Conservation (phyloP, 306 rosid genomes). For the Acacia melanoxylon region DNA sequence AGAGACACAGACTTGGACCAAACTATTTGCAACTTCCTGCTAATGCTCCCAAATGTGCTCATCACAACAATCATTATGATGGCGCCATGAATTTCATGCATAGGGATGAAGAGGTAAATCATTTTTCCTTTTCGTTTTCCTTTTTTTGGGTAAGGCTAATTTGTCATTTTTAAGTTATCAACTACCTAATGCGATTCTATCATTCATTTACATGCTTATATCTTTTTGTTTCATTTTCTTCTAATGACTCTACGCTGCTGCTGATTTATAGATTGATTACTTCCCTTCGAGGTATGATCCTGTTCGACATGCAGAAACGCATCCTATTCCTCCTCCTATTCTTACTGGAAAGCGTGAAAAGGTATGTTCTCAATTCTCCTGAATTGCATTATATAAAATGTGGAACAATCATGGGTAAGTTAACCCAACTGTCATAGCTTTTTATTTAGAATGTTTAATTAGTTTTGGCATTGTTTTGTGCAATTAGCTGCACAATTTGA, state of each 20-base stretch:
- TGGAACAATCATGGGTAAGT: neutral
- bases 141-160: neutral
- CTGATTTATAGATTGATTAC: neutral
- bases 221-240: neutral
- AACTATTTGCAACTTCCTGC: constrained; percentile 3
- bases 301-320: neutral
- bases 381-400: neutral
- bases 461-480: neutral
- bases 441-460: too few relatives aligned
- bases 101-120: constrained; percentile 11
- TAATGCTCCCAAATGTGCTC: constrained; percentile 10
- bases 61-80: neutral
- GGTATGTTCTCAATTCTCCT: neutral
- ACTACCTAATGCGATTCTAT: neutral
- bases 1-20: constrained; percentile 10
- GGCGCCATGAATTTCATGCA: neutral
- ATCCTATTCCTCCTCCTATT: neutral
- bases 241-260: neutral
- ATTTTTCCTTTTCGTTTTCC: neutral
- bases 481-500: neutral
- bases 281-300: constrained; percentile 4
- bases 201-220: neutral
- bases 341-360: neutral
- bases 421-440: constrained; percentile 16
- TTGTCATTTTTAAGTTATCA: neutral